Evolutionary conservation across 2,329 filamentous ascomycete genomes (phyloP).

Genomic region (Endothia cerciana): DNA sequence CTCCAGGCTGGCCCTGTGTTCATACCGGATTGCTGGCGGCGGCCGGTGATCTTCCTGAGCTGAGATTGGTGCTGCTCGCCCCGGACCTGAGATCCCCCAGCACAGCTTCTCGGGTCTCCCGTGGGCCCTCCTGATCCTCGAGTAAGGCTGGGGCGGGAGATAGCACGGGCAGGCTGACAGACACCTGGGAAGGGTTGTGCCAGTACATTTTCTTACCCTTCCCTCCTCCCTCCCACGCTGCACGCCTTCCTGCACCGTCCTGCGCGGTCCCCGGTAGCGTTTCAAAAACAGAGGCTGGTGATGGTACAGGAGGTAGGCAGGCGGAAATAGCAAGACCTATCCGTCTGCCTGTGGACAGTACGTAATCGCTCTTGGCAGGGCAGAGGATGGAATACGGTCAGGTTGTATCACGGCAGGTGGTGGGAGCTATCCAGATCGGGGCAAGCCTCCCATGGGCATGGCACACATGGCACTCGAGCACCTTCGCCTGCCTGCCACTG

Average conservation of each 20-base stretch:
- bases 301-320: neutral
- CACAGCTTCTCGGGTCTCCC: slow-evolving; percentile 6
- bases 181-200: neutral
- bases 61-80: neutral
- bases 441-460: slow-evolving; percentile 17
- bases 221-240: too few relatives aligned
- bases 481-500: slow-evolving; percentile 4
- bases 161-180: slow-evolving; percentile 1
- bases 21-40: neutral
- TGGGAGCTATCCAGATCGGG: slow-evolving; percentile 24
- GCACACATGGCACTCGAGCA: slow-evolving; percentile 2
- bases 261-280: neutral
- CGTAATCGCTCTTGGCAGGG: slow-evolving; percentile 13
- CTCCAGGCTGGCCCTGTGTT: neutral
- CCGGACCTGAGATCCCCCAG: slow-evolving; percentile 6
- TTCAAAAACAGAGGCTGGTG: neutral
- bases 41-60: neutral
- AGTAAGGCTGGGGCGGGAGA: neutral
- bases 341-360: slow-evolving; percentile 12
- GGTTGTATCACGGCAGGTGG: neutral
- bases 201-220: too few relatives aligned
- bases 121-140: slow-evolving; percentile 6
- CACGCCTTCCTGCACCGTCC: neutral
- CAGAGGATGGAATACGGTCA: neutral
- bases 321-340: neutral